Evolutionary conservation across 768 basidiomycete genomes (phyloP), one percentile per base, ranked within the genome.

Genomic region (Royoungia palumana): DNA sequence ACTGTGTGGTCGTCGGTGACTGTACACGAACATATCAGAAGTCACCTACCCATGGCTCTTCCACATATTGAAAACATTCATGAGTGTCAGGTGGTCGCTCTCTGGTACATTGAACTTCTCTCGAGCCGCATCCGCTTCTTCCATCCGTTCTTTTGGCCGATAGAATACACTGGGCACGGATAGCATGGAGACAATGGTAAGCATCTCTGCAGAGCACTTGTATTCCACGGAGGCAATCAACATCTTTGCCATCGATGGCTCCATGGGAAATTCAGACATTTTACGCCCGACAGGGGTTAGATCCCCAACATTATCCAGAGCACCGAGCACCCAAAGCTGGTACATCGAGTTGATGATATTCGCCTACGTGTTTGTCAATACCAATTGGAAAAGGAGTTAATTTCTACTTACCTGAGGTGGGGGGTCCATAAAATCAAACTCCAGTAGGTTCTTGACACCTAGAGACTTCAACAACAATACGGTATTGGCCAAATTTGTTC

Each of bases 401-500:
- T 24, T 41, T 25, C 41, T 40, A 56, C 67, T 46, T 58, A 86
- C 90, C 78, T 95, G 94, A n/a, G 96, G 96, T 19, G 96, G 96
- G n/a, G 96, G 96, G 66, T 99, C 96, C 96, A 99, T 98, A 65
- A 99, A 99, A 70, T 98, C 95, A 62, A 98, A 99, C 69, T 99
- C 95, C 19, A 99, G 78, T 35, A 97, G 70, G 64, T 98, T 93
- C 74, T 96, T 96, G 35, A 99, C 96, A 10, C 96, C 95, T 6
- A 99, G 76, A 4, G 94, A 94, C 66, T 98, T 99, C 50, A 99
- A 76, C 32, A 98, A 70, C 19, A 98, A 70, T 0, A 98, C 96
- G 0, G 95, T 99, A 61, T 99, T 98, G 17, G 96, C 94, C 47
- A 99, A 70, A 69, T 99, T 98, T 10, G 96, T 99, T 39, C 96